Conservation (phyloP, 2,329 filamentous ascomycete genomes). For the Zopfia rhizophila region DNA sequence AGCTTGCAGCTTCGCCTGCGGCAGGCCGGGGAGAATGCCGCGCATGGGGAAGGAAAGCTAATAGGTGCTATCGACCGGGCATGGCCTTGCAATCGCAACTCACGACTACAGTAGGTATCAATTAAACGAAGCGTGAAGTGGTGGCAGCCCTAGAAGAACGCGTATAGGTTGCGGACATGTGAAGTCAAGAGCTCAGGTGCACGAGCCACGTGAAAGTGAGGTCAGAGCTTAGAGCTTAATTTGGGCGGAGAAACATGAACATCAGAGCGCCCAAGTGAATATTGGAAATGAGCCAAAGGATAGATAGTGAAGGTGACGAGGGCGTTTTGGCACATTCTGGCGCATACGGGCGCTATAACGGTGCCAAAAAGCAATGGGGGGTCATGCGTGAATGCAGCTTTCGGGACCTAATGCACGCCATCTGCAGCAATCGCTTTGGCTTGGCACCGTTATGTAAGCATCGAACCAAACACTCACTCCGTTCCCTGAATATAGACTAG, state of each 20-base stretch:
- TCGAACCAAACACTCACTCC: too few species aligned
- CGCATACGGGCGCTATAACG: not conserved
- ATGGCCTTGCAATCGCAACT: slow-evolving; percentile 22
- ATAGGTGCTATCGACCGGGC: slow-evolving; percentile 33
- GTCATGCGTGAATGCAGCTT: not conserved
- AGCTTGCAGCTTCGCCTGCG: slow-evolving; percentile 80
- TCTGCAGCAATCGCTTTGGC: slow-evolving; percentile 10
- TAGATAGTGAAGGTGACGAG: too few species aligned
- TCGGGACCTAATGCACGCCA: slow-evolving; percentile 10
- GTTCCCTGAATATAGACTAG: too few species aligned
- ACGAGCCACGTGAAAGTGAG: slow-evolving; percentile 39
- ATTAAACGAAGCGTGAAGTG: not conserved
- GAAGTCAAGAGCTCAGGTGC: slow-evolving; percentile 42
- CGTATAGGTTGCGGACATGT: slow-evolving; percentile 3
- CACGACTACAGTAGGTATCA: too few species aligned
- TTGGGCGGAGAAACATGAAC: too few species aligned
- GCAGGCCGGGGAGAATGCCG: slow-evolving; percentile 81
- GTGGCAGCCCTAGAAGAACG: slow-evolving; percentile 8
- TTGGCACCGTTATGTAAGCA: not conserved
- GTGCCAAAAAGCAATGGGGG: slow-evolving; percentile 1
- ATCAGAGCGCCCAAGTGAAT: too few species aligned
- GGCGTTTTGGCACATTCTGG: not conserved
- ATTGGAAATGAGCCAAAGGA: too few species aligned
- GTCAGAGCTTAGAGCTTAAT: slow-evolving; percentile 13
- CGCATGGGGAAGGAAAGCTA: slow-evolving; percentile 65